A percentile compares a stretch with the other conserved stretches of the same genome.
Evolutionary conservation across 75 land plant species (phyloP).

Genomic region (Ceratopteris richardii): DNA sequence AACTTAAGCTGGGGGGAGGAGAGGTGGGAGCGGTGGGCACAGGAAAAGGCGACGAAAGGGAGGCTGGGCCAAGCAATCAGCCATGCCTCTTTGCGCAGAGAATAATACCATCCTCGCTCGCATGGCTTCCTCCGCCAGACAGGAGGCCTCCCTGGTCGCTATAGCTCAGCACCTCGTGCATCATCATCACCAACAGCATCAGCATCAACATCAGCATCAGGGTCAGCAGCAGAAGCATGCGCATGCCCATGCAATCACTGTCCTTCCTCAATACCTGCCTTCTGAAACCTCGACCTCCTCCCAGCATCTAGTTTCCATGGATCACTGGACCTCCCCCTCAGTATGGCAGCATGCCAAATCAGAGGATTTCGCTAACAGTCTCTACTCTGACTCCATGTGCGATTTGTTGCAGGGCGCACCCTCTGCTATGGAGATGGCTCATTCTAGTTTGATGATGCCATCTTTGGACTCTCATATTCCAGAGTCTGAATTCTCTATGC

Average conservation of each 20-base stretch:
- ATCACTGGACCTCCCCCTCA: constrained; percentile 12
- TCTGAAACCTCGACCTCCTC: too few relatives aligned
- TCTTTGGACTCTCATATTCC: too few relatives aligned
- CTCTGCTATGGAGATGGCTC: constrained; percentile 10
- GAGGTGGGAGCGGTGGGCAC: too few relatives aligned
- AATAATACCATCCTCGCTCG: neutral
- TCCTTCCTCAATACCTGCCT: too few relatives aligned
- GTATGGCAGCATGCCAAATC: constrained; percentile 10
- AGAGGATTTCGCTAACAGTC: constrained; percentile 4
- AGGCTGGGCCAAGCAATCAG: neutral
- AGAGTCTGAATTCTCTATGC: neutral
- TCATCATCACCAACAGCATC: constrained; percentile 45
- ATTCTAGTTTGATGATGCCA: too few relatives aligned
- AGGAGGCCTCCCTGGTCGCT: constrained; percentile 43
- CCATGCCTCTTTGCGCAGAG: constrained; percentile 1
- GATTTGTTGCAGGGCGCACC: too few relatives aligned
- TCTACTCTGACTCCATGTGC: constrained; percentile 10
- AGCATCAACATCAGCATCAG: too few relatives aligned
- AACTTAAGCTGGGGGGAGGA: too few relatives aligned
- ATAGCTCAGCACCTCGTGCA: constrained; percentile 67
- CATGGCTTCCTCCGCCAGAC: neutral
- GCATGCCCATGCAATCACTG: constrained; percentile 15
- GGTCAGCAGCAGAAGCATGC: constrained; percentile 11
- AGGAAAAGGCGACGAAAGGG: too few relatives aligned
- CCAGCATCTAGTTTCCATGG: constrained; percentile 29